Percentiles rank a stretch among this genome's conserved stretches.
These are phyloP conservation scores for Cryptococcus deneoformans DNA, from an alignment of 1,284 basidiomycete genomes.

Conservation along the genomic window DNA sequence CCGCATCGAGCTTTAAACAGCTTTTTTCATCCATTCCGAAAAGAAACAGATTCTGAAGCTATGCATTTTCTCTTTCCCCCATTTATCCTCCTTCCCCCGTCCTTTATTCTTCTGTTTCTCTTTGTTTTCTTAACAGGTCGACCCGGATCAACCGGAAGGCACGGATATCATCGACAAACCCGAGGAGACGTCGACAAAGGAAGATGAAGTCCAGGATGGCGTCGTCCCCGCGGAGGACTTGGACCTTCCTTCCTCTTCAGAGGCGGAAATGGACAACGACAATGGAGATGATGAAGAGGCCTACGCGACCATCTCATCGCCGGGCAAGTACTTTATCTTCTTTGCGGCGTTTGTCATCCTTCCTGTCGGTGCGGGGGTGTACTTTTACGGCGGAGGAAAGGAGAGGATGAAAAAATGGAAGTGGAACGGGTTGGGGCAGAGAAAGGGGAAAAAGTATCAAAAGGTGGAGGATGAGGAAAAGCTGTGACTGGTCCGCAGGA, in stretches of 20 bases:
- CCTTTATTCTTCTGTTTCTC: not conserved
- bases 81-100: not conserved
- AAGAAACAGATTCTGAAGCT: constrained; percentile 26
- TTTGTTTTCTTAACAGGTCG: not conserved
- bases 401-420: constrained; percentile 25
- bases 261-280: constrained; percentile 1
- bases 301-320: constrained; percentile 36
- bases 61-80: constrained; percentile 23
- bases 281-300: constrained; percentile 8
- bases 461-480: constrained; percentile 17
- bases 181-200: not conserved
- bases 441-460: constrained; percentile 21
- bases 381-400: constrained; percentile 49
- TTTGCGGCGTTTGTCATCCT: constrained; percentile 55
- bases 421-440: not conserved
- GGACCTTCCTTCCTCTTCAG: constrained; percentile 4
- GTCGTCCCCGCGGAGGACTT: constrained; percentile 10
- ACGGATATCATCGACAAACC: constrained; percentile 3
- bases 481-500: not conserved
- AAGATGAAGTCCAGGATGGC: constrained; percentile 4
- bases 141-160: constrained; percentile 2
- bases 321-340: constrained; percentile 54
- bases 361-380: constrained; percentile 57
- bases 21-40: constrained; percentile 3
- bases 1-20: constrained; percentile 76